Conservation (phyloP, 2,329 filamentous ascomycete genomes). For the Phaeosphaeriaceae sp. region DNA sequence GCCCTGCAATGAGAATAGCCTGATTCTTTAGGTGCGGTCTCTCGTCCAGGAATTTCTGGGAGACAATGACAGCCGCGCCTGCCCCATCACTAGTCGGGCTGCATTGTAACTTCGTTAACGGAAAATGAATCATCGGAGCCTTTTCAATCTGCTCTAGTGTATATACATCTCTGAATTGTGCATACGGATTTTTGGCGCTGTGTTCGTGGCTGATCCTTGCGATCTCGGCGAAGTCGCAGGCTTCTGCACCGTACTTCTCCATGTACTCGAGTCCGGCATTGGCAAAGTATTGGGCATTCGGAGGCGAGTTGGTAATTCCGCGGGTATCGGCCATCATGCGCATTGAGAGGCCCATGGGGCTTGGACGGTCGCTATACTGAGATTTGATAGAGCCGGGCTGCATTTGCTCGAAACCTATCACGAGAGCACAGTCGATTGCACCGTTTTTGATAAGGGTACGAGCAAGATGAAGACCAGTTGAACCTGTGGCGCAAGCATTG, state of each 20-base stretch:
- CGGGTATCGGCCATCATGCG: conserved; percentile 84
- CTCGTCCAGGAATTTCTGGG: conserved; percentile 83
- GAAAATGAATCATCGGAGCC: conserved; percentile 77
- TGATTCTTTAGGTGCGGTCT: conserved; percentile 80
- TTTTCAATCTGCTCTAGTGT: conserved; percentile 80
- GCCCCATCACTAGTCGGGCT: conserved; percentile 93
- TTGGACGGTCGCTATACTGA: conserved; percentile 81
- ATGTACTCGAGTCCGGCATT: conserved; percentile 94
- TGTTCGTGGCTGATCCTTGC: conserved; percentile 89
- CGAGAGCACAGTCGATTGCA: conserved; percentile 83
- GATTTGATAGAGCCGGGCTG: conserved; percentile 81
- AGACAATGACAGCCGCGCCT: conserved; percentile 86
- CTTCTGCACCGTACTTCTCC: conserved; percentile 85
- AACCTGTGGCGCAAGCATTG: conserved; percentile 96
- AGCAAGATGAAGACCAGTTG: conserved; percentile 82
- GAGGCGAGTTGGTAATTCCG: conserved; percentile 78
- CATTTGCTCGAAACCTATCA: conserved; percentile 98
- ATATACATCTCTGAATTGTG: conserved; percentile 91
- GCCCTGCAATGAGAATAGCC: conserved; percentile 85
- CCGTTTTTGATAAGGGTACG: conserved; percentile 78
- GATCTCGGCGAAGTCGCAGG: conserved; percentile 92
- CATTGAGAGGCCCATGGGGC: conserved; percentile 73
- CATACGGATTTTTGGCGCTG: conserved; percentile 89
- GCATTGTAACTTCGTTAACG: conserved; percentile 94
- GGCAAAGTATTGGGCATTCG: conserved; percentile 90